A percentile compares a stretch with the other conserved stretches of the same genome.
These are phyloP conservation scores for Trypanosoma cruzi DNA, from an alignment of 208 protist genomes.

Conservation along the genomic window DNA sequence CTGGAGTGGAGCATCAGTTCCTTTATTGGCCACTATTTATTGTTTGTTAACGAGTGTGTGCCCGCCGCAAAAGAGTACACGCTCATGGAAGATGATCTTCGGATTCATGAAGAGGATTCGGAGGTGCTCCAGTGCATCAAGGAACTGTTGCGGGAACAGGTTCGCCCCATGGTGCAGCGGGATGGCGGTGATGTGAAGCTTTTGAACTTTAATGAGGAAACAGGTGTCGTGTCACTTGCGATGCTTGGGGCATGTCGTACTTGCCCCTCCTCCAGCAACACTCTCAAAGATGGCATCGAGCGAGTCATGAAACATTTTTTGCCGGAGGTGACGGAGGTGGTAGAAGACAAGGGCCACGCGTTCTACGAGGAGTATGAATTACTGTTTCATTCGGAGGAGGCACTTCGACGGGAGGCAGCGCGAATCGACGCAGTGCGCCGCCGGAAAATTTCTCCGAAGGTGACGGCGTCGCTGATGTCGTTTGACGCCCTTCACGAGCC, in stretches of 20 bases:
- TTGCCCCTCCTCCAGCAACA: constrained; percentile 90
- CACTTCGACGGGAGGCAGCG: constrained; percentile 71
- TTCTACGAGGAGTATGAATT: constrained; percentile 88
- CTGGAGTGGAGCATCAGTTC: constrained; percentile 90
- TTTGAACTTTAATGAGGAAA: constrained; percentile 85
- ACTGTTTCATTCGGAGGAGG: constrained; percentile 78
- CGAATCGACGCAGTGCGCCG: constrained; percentile 61
- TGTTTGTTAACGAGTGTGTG: constrained; percentile 73
- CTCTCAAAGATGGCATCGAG: constrained; percentile 92
- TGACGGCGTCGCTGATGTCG: constrained; percentile 67
- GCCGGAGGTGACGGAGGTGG: constrained; percentile 86
- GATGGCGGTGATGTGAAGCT: constrained; percentile 94
- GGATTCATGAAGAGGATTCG: constrained; percentile 59
- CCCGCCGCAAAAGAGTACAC: constrained; percentile 76
- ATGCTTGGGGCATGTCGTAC: constrained; percentile 92
- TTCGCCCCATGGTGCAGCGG: constrained; percentile 93
- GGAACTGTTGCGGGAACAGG: constrained; percentile 90
- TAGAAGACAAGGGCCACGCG: constrained; percentile 71
- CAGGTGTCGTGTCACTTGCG: constrained; percentile 87
- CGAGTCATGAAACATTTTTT: constrained; percentile 93
- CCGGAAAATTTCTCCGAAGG: constrained; percentile 37
- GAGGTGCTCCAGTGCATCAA: constrained; percentile 94
- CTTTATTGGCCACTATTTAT: constrained; percentile 87
- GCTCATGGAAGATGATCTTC: constrained; percentile 86
- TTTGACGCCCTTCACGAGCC: constrained; percentile 83